Evolutionary conservation across 768 basidiomycete species (phyloP).

Genomic region (Trametopsis cervina): DNA sequence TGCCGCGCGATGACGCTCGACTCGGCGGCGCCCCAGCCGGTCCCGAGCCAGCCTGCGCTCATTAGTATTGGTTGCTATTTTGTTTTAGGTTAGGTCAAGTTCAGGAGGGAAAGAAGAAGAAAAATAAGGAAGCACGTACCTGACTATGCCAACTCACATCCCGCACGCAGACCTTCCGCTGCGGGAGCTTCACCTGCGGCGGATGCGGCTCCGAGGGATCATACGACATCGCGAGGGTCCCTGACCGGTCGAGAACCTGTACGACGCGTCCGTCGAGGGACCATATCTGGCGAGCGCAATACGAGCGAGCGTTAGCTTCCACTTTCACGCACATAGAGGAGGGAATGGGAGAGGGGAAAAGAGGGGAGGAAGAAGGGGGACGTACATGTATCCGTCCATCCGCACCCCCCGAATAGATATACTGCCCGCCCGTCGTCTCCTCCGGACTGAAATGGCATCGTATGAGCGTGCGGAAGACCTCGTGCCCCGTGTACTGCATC

Average conservation of each 20-base stretch:
- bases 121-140: slow-evolving; percentile 31
- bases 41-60: slow-evolving; percentile 83
- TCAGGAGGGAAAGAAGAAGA: neutral
- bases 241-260: slow-evolving; percentile 76
- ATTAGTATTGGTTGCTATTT: slow-evolving; percentile 79
- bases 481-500: slow-evolving; percentile 92
- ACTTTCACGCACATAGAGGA: too few species aligned
- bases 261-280: slow-evolving; percentile 85
- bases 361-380: too few species aligned
- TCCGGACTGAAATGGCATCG: slow-evolving; percentile 93
- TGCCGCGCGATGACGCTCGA: slow-evolving; percentile 85
- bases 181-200: slow-evolving; percentile 21
- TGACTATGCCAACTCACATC: slow-evolving; percentile 95
- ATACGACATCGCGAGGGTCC: slow-evolving; percentile 59
- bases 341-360: too few species aligned
- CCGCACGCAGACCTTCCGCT: slow-evolving; percentile 57
- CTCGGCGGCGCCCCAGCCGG: slow-evolving; percentile 29
- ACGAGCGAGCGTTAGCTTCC: neutral
- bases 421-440: slow-evolving; percentile 87
- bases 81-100: too few species aligned
- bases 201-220: slow-evolving; percentile 66
- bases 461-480: slow-evolving; percentile 86
- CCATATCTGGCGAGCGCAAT: slow-evolving; percentile 76
- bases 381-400: slow-evolving; percentile 81
- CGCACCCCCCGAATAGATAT: slow-evolving; percentile 89